These are phyloP conservation scores for Pleurotus djamor DNA, from an alignment of 768 basidiomycete genomes.

Conservation along the genomic window DNA sequence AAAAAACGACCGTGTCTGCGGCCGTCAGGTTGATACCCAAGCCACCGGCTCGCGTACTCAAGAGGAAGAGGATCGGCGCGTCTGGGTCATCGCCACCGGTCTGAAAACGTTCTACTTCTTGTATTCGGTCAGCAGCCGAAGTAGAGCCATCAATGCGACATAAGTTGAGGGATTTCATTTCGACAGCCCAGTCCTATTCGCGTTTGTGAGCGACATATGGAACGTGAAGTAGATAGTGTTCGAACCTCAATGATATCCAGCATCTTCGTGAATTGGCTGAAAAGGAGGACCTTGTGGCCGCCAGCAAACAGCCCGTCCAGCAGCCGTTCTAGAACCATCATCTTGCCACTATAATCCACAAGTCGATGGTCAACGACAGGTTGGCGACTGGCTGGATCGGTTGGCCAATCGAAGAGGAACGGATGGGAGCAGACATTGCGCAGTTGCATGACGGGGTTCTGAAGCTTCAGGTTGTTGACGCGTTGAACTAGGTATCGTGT, in stretches of 20 bases:
- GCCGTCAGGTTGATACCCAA: conserved; percentile 79
- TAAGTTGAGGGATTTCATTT: conserved; percentile 77
- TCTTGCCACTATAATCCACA: conserved; percentile 89
- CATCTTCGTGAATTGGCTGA: conserved; percentile 96
- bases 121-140: conserved; percentile 74
- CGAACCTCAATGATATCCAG: conserved; percentile 89
- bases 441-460: conserved; percentile 96
- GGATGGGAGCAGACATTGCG: conserved; percentile 97
- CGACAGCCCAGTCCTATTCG: conserved; percentile 79
- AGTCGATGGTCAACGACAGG: conserved; percentile 75
- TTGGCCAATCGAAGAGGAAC: conserved; percentile 84
- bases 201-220: neutral
- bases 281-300: conserved; percentile 82
- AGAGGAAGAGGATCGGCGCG: conserved; percentile 73
- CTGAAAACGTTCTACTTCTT: conserved; percentile 87
- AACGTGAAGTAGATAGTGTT: neutral
- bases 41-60: conserved; percentile 80
- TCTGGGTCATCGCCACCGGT: conserved; percentile 55
- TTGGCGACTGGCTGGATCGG: conserved; percentile 57
- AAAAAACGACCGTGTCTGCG: conserved; percentile 92
- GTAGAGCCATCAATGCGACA: conserved; percentile 94
- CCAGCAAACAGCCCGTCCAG: conserved; percentile 78
- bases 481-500: conserved; percentile 54
- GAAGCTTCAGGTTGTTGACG: conserved; percentile 90
- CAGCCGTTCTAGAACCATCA: conserved; percentile 92